These are phyloP conservation scores for Saccharomyces hybrid DNA, from an alignment of 1,139 yeast genomes.

Conservation along the genomic window DNA sequence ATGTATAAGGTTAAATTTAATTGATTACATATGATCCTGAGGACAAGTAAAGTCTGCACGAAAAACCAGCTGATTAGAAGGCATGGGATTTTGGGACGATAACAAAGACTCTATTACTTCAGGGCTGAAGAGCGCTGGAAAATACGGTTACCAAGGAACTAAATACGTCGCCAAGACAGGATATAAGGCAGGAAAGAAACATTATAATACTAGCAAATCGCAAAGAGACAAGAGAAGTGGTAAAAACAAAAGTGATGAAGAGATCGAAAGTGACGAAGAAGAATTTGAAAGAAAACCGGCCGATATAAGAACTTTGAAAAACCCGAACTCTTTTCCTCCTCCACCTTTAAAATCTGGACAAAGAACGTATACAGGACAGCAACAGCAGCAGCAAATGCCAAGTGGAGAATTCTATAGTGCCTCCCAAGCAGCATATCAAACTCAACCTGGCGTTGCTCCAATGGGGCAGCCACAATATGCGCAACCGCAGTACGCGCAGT, in stretches of 20 bases:
- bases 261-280: slow-evolving; percentile 14
- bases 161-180: slow-evolving; percentile 43
- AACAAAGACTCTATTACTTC: slow-evolving; percentile 40
- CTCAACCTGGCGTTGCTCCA: neutral
- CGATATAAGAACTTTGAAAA: slow-evolving; percentile 32
- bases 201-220: slow-evolving; percentile 22
- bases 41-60: neutral
- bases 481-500: slow-evolving; percentile 1
- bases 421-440: neutral
- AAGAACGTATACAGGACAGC: slow-evolving; percentile 25
- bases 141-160: slow-evolving; percentile 35
- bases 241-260: slow-evolving; percentile 16
- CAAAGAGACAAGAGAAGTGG: slow-evolving; percentile 13
- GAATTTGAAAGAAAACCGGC: slow-evolving; percentile 25
- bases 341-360: slow-evolving; percentile 46
- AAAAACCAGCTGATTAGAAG: neutral
- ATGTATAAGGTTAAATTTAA: neutral
- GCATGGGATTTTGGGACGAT: slow-evolving; percentile 39
- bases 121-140: slow-evolving; percentile 36
- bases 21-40: neutral
- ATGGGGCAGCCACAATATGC: neutral
- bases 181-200: slow-evolving; percentile 37
- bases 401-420: slow-evolving; percentile 9
- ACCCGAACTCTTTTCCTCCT: slow-evolving; percentile 43
- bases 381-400: slow-evolving; percentile 13